phyloP scores from a whole-genome alignment of 148 eudicot genomes.

The Chenopodium berlandieri region DNA sequence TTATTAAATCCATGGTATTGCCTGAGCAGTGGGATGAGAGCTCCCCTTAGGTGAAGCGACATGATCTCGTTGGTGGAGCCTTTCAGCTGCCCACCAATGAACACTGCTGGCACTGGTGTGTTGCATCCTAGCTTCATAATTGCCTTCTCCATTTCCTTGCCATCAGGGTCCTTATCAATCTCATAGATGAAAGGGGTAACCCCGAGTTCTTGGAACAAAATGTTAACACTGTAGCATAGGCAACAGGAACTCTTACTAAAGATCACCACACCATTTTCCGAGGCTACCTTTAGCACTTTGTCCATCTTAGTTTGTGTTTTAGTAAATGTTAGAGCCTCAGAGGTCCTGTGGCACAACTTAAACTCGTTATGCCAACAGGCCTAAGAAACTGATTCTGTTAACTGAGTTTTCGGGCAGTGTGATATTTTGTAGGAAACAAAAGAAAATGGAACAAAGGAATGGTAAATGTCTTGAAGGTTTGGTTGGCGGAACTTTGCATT shows the following conservation, averaged over 20 bases:
- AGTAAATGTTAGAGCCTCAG: not conserved
- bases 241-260: constrained; percentile 93
- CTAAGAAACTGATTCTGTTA: not conserved
- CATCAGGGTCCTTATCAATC: constrained; percentile 67
- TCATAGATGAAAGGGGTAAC: constrained; percentile 61
- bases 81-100: constrained; percentile 63
- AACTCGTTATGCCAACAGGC: constrained; percentile 25
- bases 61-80: constrained; percentile 95
- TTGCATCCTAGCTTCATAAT: constrained; percentile 63
- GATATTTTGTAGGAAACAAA: constrained; percentile 6
- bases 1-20: constrained; percentile 42
- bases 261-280: constrained; percentile 77
- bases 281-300: constrained; percentile 52
- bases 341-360: constrained; percentile 23
- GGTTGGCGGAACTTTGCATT: constrained; percentile 34
- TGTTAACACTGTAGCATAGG: constrained; percentile 72
- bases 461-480: constrained; percentile 25
- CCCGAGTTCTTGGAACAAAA: constrained; percentile 70
- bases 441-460: constrained; percentile 4
- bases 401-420: not conserved
- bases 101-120: constrained; percentile 72
- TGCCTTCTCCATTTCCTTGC: constrained; percentile 81
- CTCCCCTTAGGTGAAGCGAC: constrained; percentile 85
- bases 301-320: constrained; percentile 44
- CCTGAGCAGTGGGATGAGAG: constrained; percentile 51